phyloP scores from a whole-genome alignment of 805 yeast genomes.

The Scheffersomyces coipomensis region DNA sequence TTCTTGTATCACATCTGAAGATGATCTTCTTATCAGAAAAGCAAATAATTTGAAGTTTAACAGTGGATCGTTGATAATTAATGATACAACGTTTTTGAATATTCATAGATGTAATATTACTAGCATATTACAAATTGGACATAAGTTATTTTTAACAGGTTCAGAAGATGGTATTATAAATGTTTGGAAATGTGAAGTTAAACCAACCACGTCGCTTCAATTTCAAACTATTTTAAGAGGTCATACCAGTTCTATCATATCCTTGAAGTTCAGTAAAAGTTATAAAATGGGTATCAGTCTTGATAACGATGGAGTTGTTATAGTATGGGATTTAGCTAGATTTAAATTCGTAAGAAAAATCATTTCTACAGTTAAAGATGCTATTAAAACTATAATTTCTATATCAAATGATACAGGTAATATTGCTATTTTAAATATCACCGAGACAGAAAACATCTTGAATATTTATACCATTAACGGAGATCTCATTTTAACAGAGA shows the following conservation, averaged over 20 bases:
- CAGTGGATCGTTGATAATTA: conserved; percentile 37
- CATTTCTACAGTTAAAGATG: conserved; percentile 12
- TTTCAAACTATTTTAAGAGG: conserved; percentile 53
- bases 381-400: conserved; percentile 25
- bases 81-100: conserved; percentile 42
- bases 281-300: conserved; percentile 55
- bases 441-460: conserved; percentile 18
- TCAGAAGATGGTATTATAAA: conserved; percentile 60
- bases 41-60: conserved; percentile 16
- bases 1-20: conserved; percentile 32
- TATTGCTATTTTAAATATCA: conserved; percentile 37
- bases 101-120: conserved; percentile 41
- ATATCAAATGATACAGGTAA: conserved; percentile 58
- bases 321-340: conserved; percentile 64
- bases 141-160: conserved; percentile 46
- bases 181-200: conserved; percentile 49
- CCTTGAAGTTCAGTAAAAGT: conserved; percentile 49
- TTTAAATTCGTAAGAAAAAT: conserved; percentile 47
- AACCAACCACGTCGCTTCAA: conserved; percentile 28
- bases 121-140: conserved; percentile 38
- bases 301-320: conserved; percentile 54
- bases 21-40: conserved; percentile 34
- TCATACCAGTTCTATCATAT: conserved; percentile 47
- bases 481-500: conserved; percentile 27
- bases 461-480: conserved; percentile 56